phyloP scores from a whole-genome alignment of 305 asterid species.

The Fraxinus baroniana region DNA sequence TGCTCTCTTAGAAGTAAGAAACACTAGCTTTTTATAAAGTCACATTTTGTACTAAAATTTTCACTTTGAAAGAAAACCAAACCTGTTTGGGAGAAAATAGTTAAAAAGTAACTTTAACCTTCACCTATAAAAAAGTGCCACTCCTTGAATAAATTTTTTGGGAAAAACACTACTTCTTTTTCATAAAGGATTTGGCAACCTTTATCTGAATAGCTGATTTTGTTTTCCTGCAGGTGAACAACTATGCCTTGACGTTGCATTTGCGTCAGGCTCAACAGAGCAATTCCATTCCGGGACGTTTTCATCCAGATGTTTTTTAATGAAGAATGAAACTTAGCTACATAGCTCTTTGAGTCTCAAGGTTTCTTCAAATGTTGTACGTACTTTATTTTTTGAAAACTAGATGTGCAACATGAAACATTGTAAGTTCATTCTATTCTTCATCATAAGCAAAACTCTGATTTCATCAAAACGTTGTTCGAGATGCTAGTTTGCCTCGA shows the following conservation, averaged over 20 bases:
- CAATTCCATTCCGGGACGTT: conserved; percentile 59
- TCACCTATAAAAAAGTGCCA: neutral
- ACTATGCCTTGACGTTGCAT: conserved; percentile 73
- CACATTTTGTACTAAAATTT: neutral
- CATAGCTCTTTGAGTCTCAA: neutral
- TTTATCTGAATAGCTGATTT: neutral
- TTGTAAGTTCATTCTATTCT: neutral
- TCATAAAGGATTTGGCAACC: neutral
- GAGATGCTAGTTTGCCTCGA: neutral
- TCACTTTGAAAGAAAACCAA: neutral
- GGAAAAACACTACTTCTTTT: neutral
- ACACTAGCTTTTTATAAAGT: neutral
- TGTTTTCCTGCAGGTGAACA: conserved; percentile 55
- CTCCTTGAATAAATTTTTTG: neutral
- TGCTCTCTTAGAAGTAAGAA: neutral
- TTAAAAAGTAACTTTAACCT: too few species aligned
- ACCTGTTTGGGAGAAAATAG: neutral
- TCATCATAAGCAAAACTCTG: neutral
- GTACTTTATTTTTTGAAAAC: neutral
- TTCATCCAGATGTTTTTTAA: conserved; percentile 73
- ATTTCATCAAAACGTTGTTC: neutral
- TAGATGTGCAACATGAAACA: neutral
- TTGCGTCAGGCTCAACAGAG: conserved; percentile 66
- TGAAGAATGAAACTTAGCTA: neutral
- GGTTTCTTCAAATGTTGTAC: neutral